These are phyloP conservation scores for Nakazawaea molendinolei DNA, from an alignment of 805 yeast species.

Conservation along the genomic window DNA sequence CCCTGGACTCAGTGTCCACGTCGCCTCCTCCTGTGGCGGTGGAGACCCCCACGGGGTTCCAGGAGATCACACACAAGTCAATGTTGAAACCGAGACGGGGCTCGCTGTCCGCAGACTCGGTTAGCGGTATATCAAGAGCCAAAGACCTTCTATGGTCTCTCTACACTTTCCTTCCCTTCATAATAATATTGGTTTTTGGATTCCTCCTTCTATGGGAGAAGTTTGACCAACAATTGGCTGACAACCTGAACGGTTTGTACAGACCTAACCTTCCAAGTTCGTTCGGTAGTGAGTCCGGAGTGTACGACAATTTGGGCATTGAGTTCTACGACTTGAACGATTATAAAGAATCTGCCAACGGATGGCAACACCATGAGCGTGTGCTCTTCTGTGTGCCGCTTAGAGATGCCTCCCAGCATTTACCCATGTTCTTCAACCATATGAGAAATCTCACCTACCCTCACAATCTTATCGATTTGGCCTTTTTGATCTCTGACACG, in stretches of 20 bases:
- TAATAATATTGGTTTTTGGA: conserved; percentile 6
- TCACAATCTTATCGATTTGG: conserved; percentile 71
- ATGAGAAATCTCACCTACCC: conserved; percentile 79
- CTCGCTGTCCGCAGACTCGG: background rate
- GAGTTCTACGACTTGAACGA: conserved; percentile 68
- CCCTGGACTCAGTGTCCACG: conserved; percentile 5
- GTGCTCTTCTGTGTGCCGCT: conserved; percentile 83
- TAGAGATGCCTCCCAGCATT: conserved; percentile 86
- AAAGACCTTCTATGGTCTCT: conserved; percentile 4
- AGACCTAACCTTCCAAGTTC: conserved; percentile 31
- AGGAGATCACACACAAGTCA: background rate
- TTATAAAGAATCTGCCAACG: conserved; percentile 58
- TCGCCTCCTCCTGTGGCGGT: conserved; percentile 4
- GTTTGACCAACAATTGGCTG: background rate
- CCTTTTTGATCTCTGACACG: conserved; percentile 86
- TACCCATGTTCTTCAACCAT: conserved; percentile 84
- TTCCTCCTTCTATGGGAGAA: conserved; percentile 1
- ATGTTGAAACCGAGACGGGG: conserved; percentile 1
- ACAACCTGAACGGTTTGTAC: conserved; percentile 17
- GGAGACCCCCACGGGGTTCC: background rate
- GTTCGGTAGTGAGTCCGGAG: conserved; percentile 18
- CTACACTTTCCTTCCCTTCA: conserved; percentile 7
- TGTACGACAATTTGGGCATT: conserved; percentile 33
- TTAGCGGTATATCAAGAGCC: background rate
- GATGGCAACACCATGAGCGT: conserved; percentile 77